Percentiles rank a stretch among this genome's conserved stretches.
These are phyloP conservation scores for Rhodotorula sp. DNA, from an alignment of 1,284 basidiomycete species.

Conservation along the genomic window DNA sequence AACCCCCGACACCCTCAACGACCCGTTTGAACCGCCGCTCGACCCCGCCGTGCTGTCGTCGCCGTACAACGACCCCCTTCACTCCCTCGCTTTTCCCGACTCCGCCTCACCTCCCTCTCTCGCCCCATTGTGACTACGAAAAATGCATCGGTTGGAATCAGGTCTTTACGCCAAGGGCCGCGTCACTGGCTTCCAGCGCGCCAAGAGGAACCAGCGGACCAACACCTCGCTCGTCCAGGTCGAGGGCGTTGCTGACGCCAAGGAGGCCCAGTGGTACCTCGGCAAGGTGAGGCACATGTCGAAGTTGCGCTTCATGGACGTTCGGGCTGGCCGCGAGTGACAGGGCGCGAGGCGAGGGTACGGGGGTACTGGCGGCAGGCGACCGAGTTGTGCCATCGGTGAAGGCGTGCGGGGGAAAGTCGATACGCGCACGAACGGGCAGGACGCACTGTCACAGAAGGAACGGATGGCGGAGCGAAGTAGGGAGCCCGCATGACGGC, in stretches of 20 bases:
- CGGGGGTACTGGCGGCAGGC: too few species aligned
- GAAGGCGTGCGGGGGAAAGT: too few species aligned
- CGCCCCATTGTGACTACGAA: too few species aligned
- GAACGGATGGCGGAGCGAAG: not conserved
- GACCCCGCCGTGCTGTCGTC: not conserved
- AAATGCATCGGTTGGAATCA: not conserved
- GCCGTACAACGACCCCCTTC: not conserved
- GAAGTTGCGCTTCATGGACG: too few species aligned
- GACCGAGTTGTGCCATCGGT: too few species aligned
- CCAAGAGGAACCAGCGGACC: constrained; percentile 91
- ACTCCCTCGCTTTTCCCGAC: not conserved
- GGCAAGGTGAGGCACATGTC: constrained; percentile 73
- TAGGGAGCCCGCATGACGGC: not conserved
- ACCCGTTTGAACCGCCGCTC: not conserved
- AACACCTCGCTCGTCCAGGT: constrained; percentile 96
- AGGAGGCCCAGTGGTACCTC: constrained; percentile 94
- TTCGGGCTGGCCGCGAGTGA: too few species aligned
- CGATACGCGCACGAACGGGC: too few species aligned
- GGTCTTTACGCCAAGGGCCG: constrained; percentile 89
- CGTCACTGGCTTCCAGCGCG: constrained; percentile 96
- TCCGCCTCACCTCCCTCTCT: not conserved
- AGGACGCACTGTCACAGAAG: too few species aligned
- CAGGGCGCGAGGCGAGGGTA: not conserved
- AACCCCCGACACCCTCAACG: not conserved
- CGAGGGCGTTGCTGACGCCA: constrained; percentile 89